Evolutionary conservation across 2,329 filamentous ascomycete genomes (phyloP).

Genomic region (Colletotrichum sp.): DNA sequence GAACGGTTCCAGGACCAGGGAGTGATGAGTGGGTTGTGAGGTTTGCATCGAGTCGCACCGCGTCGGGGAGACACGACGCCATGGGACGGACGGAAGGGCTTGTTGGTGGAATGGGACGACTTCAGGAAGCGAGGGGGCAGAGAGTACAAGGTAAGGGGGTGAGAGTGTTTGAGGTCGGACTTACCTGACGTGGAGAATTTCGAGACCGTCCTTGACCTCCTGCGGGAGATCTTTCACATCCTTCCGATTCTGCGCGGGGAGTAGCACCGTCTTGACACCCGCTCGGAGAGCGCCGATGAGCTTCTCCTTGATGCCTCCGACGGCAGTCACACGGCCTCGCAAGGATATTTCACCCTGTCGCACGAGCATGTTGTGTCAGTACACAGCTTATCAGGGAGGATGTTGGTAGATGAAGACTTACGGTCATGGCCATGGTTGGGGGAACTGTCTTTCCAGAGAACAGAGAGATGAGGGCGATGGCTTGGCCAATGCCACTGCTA

Average conservation of each 20-base stretch:
- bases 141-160: slow-evolving; percentile 46
- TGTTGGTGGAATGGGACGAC: slow-evolving; percentile 11
- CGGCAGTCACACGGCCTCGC: slow-evolving; percentile 87
- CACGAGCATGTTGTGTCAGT: slow-evolving; percentile 16
- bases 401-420: slow-evolving; percentile 41
- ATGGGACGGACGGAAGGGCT: slow-evolving; percentile 11
- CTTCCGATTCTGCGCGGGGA: slow-evolving; percentile 89
- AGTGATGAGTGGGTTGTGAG: neutral
- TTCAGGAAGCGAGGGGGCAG: slow-evolving; percentile 17
- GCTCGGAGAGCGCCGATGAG: slow-evolving; percentile 92
- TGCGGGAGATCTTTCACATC: slow-evolving; percentile 89
- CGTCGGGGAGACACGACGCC: slow-evolving; percentile 19
- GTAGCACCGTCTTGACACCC: slow-evolving; percentile 90
- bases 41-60: slow-evolving; percentile 22
- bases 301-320: slow-evolving; percentile 99
- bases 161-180: slow-evolving; percentile 33
- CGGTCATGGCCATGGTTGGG: slow-evolving; percentile 94
- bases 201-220: slow-evolving; percentile 85
- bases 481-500: slow-evolving; percentile 90
- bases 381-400: neutral
- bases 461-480: slow-evolving; percentile 88
- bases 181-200: slow-evolving; percentile 90
- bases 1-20: slow-evolving; percentile 9
- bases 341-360: slow-evolving; percentile 74
- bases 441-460: slow-evolving; percentile 88